Evolutionary conservation across 176 grass and related monocot genomes (phyloP).

Genomic region (Oryza officinalis): DNA sequence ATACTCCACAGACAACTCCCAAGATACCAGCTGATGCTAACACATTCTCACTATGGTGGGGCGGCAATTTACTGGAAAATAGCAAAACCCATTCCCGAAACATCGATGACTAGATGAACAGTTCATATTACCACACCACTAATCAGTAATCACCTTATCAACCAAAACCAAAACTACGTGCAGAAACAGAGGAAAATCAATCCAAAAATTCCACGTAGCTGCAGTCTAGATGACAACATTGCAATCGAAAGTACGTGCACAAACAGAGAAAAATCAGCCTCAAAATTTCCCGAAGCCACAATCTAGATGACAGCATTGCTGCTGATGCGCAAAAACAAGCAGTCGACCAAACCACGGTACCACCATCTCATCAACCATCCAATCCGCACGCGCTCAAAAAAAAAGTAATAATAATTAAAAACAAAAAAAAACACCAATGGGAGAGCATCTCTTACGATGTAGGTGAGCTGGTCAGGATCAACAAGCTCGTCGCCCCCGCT

Average conservation of each 20-base stretch:
- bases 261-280: neutral
- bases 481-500: constrained; percentile 17
- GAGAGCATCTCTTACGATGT: constrained; percentile 57
- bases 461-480: constrained; percentile 51
- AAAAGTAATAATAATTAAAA: no score
- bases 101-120: neutral
- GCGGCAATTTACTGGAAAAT: neutral
- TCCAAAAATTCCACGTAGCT: neutral
- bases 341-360: neutral
- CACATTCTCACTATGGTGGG: neutral
- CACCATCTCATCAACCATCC: constrained; percentile 2
- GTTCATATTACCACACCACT: neutral
- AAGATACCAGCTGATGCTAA: neutral
- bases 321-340: neutral
- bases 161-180: neutral
- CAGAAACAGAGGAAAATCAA: neutral
- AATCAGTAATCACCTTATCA: constrained; percentile 2
- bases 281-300: neutral
- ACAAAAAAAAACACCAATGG: neutral
- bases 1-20: neutral
- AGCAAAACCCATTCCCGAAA: neutral
- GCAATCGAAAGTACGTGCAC: neutral
- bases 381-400: neutral
- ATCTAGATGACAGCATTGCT: neutral
- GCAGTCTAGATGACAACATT: neutral